Evolutionary conservation across 2,329 filamentous ascomycete genomes (phyloP).

Genomic region (Trichoderma sp.): DNA sequence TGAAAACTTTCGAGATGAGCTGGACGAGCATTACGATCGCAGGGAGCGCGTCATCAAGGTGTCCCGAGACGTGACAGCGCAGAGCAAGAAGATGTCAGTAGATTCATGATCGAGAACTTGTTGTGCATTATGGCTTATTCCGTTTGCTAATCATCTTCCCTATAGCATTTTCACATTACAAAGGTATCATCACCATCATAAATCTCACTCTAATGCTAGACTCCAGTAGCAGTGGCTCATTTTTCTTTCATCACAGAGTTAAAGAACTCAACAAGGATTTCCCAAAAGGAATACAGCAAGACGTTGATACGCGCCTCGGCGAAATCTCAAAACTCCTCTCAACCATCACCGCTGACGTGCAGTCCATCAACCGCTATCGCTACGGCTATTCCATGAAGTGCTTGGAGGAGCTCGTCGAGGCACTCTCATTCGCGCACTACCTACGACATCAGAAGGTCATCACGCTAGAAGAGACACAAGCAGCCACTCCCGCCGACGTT

Average conservation of each 20-base stretch:
- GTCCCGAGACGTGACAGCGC: slow-evolving; percentile 85
- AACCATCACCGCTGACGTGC: slow-evolving; percentile 68
- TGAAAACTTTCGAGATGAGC: slow-evolving; percentile 76
- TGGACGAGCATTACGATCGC: slow-evolving; percentile 93
- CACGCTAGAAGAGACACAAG: slow-evolving; percentile 58
- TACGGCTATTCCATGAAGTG: slow-evolving; percentile 80
- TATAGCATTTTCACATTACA: slow-evolving; percentile 40
- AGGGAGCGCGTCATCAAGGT: slow-evolving; percentile 87
- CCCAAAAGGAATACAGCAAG: slow-evolving; percentile 65
- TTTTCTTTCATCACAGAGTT: slow-evolving; percentile 46
- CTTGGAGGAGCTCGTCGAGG: slow-evolving; percentile 93
- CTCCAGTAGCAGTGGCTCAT: neutral
- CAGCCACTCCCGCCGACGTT: slow-evolving; percentile 51
- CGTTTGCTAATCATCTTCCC: neutral
- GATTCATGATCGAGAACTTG: accelerated
- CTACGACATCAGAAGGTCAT: slow-evolving; percentile 74
- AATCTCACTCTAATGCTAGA: too few species aligned
- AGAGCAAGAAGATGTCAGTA: slow-evolving; percentile 92
- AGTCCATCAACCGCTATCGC: slow-evolving; percentile 75
- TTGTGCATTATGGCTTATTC: neutral
- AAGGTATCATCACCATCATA: slow-evolving; percentile 30
- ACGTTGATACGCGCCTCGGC: slow-evolving; percentile 65
- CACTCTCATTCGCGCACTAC: slow-evolving; percentile 85
- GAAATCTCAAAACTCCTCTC: slow-evolving; percentile 70
- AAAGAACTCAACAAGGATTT: slow-evolving; percentile 61